phyloP scores from a whole-genome alignment of 257 asterid species.

The Solanum tacnaense region DNA sequence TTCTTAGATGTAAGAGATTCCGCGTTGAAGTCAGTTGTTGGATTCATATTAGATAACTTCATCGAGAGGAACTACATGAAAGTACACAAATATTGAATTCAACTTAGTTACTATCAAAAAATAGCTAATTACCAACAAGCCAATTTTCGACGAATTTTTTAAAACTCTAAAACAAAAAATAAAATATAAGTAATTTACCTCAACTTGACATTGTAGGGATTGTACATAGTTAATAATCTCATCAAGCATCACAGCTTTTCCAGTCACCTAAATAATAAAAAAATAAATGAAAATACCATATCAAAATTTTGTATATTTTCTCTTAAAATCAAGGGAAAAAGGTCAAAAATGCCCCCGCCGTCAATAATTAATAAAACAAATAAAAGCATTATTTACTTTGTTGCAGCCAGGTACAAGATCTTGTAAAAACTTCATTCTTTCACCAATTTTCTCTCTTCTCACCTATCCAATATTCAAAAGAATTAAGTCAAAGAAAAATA shows the following conservation, averaged over 20 bases:
- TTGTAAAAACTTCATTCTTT: conserved; percentile 78
- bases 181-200: conserved; percentile 27
- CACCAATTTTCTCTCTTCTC: conserved; percentile 84
- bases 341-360: accelerated
- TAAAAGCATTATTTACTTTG: conserved; percentile 31
- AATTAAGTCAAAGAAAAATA: neutral
- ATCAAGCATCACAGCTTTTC: conserved; percentile 96
- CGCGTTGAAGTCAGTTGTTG: conserved; percentile 51
- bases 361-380: neutral
- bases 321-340: neutral
- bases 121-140: neutral
- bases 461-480: conserved; percentile 29
- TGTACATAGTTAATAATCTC: conserved; percentile 87
- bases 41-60: conserved; percentile 70
- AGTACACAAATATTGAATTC: neutral
- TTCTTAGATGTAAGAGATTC: conserved; percentile 65
- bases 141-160: neutral
- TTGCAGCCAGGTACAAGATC: conserved; percentile 97
- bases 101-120: neutral
- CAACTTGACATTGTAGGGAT: conserved; percentile 79
- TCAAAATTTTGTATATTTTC: neutral
- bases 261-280: conserved; percentile 47
- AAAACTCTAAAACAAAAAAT: neutral
- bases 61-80: conserved; percentile 69
- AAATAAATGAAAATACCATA: neutral